Percentiles rank a stretch among this genome's conserved stretches.
phyloP scores from a whole-genome alignment of 2,329 filamentous ascomycete species.

The Colletotrichum tropicicola region DNA sequence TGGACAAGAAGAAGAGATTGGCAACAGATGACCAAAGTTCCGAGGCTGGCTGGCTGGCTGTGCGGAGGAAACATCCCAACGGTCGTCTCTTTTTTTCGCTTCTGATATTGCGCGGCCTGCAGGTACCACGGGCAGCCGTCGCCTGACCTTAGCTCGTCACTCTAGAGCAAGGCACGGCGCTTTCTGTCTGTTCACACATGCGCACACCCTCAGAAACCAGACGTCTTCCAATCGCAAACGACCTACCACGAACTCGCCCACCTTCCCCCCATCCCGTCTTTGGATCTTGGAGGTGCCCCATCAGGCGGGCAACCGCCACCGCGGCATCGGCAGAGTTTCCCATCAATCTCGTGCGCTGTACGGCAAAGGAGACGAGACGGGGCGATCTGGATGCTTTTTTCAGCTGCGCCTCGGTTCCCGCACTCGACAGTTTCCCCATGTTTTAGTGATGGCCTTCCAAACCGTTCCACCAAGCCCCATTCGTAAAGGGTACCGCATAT shows the following conservation, averaged over 20 bases:
- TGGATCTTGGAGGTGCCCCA: neutral
- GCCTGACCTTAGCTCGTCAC: neutral
- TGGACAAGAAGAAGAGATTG: neutral
- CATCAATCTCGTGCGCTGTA: neutral
- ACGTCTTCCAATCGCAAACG: slow-evolving; percentile 1
- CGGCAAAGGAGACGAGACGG: neutral
- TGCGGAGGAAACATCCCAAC: neutral
- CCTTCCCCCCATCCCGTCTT: neutral
- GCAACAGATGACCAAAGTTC: neutral
- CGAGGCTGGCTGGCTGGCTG: slow-evolving; percentile 14
- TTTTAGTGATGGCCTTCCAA: neutral
- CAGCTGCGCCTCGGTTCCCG: neutral
- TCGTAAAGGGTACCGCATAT: too few species aligned
- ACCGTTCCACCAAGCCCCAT: too few species aligned
- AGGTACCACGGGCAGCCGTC: neutral
- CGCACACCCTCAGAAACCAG: neutral
- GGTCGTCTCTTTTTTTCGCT: slow-evolving; percentile 12
- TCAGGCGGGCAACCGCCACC: neutral
- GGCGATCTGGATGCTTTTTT: slow-evolving; percentile 14
- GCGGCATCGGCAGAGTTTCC: slow-evolving; percentile 16
- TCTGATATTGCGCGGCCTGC: neutral
- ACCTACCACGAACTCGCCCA: neutral
- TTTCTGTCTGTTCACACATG: neutral
- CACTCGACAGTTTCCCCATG: neutral
- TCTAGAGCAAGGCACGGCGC: neutral